These are phyloP conservation scores for Amniculicola lignicola DNA, from an alignment of 495 filamentous ascomycete species.

Conservation along the genomic window DNA sequence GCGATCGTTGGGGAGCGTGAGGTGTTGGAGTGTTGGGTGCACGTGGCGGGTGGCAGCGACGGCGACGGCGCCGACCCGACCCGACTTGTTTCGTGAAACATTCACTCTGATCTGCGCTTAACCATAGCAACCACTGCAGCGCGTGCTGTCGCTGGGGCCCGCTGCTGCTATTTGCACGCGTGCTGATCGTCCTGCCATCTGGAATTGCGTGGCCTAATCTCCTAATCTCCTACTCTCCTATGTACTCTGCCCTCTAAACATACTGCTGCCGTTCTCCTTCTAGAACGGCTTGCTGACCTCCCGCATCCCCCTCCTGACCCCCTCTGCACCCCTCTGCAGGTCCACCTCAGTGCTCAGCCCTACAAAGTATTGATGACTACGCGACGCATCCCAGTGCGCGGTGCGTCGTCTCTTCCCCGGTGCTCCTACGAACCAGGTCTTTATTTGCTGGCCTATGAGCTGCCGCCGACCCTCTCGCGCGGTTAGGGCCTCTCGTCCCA, in stretches of 20 bases:
- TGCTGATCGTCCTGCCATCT: no score
- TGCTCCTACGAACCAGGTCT: conserved; percentile 13
- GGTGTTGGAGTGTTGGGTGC: conserved; percentile 1
- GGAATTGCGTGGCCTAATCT: no score
- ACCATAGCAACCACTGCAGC: neutral
- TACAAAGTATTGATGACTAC: conserved; percentile 19
- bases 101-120: conserved; percentile 22
- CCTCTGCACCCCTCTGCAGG: conserved; percentile 5
- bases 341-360: conserved; percentile 29
- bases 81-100: conserved; percentile 30
- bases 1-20: neutral
- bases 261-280: conserved; percentile 1
- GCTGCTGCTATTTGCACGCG: no score
- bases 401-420: conserved; percentile 16
- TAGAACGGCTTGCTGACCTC: conserved; percentile 23
- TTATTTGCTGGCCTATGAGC: conserved; percentile 28
- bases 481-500: conserved; percentile 21
- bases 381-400: neutral
- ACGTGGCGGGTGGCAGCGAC: conserved; percentile 8
- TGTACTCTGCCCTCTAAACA: neutral
- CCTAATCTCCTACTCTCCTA: conserved; percentile 15
- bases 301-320: neutral
- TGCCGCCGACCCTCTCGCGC: conserved; percentile 9
- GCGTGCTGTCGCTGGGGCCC: neutral
- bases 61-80: neutral